Percentiles rank a stretch among this genome's conserved stretches.
Evolutionary conservation across 257 asterid genomes (phyloP).

Genomic region (Solanum rostratum): DNA sequence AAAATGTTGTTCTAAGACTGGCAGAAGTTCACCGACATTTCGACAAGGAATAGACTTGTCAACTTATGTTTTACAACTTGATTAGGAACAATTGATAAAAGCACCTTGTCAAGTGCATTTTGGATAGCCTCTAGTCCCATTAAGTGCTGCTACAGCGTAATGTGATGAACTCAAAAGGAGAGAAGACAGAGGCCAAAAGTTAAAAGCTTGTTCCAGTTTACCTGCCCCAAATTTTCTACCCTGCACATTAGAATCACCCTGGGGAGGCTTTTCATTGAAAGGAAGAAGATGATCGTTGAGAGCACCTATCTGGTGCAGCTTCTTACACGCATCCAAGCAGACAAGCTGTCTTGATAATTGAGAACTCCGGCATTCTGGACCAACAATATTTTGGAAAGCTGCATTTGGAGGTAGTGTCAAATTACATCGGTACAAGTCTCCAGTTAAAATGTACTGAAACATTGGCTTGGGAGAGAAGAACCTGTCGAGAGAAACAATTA

Average conservation of each 20-base stretch:
- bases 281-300: slow-evolving; percentile 57
- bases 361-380: slow-evolving; percentile 40
- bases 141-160: background rate
- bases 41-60: background rate
- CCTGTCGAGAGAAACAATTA: slow-evolving; percentile 23
- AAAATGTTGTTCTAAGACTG: background rate
- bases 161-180: background rate
- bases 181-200: background rate
- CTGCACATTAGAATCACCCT: slow-evolving; percentile 17
- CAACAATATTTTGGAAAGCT: slow-evolving; percentile 44
- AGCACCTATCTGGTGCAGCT: slow-evolving; percentile 60
- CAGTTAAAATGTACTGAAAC: slow-evolving; percentile 41
- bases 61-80: background rate
- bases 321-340: slow-evolving; percentile 88
- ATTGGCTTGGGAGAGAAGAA: slow-evolving; percentile 35
- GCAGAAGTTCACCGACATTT: background rate
- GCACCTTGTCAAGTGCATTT: background rate
- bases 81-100: background rate
- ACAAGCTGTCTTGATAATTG: slow-evolving; percentile 55
- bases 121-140: background rate
- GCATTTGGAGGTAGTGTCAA: slow-evolving; percentile 71
- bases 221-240: background rate
- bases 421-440: slow-evolving; percentile 39
- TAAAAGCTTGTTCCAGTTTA: background rate
- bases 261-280: slow-evolving; percentile 18